Evolutionary conservation across 176 grass and related monocot species (phyloP).

Genomic region (Phoenix dactylifera): DNA sequence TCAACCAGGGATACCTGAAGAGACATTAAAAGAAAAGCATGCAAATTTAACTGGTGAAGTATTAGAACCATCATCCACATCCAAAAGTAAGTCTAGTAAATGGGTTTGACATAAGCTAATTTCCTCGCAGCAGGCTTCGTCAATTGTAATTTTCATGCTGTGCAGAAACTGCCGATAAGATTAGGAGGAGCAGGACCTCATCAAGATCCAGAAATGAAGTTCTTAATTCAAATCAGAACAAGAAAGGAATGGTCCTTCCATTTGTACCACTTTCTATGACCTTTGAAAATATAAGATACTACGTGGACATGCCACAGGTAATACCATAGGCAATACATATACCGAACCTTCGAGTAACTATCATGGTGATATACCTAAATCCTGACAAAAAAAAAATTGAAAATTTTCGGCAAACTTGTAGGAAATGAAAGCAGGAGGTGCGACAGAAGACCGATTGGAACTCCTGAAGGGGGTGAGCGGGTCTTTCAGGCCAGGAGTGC

Average conservation of each 20-base stretch:
- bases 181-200: conserved; percentile 15
- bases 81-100: no score
- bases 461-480: conserved; percentile 85
- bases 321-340: not conserved
- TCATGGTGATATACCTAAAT: no score
- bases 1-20: conserved; percentile 45
- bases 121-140: no score
- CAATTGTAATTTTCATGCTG: not conserved
- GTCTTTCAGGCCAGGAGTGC: conserved; percentile 85
- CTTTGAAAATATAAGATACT: conserved; percentile 73
- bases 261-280: conserved; percentile 71
- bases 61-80: not conserved
- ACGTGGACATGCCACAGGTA: conserved; percentile 95
- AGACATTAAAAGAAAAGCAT: conserved; percentile 53
- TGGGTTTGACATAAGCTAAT: no score
- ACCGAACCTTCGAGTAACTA: no score
- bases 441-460: conserved; percentile 45
- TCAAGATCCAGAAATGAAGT: conserved; percentile 24
- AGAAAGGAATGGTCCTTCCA: conserved; percentile 88
- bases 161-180: not conserved
- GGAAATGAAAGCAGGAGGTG: conserved; percentile 94
- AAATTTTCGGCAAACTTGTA: conserved; percentile 11
- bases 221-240: conserved; percentile 14
- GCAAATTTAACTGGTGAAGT: conserved; percentile 20
- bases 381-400: no score